Percentiles rank a stretch among this genome's conserved stretches.
These are phyloP conservation scores for Pseudopyricularia javanii DNA, from an alignment of 2,329 filamentous ascomycete genomes.

Conservation along the genomic window DNA sequence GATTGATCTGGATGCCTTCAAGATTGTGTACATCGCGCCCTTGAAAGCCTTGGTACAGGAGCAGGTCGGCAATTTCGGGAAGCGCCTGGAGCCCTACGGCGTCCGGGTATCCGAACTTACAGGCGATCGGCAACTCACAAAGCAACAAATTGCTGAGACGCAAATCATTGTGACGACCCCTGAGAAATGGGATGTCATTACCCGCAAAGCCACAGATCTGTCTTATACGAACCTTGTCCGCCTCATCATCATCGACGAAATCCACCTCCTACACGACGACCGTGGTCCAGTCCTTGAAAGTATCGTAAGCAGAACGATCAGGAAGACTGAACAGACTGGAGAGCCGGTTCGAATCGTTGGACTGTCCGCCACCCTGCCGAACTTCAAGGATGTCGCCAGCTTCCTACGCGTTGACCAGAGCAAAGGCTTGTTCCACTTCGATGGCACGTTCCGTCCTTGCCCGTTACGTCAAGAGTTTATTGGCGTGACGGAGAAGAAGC, in stretches of 20 bases:
- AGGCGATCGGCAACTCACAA: constrained; percentile 93
- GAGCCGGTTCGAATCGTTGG: constrained; percentile 87
- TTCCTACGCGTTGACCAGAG: constrained; percentile 81
- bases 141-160: constrained; percentile 95
- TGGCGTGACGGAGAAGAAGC: constrained; percentile 92
- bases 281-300: constrained; percentile 94
- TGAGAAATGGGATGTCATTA: constrained; percentile 99
- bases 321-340: constrained; percentile 85
- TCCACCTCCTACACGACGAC: constrained; percentile 93
- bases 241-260: constrained; percentile 93
- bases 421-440: constrained; percentile 91
- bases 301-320: constrained; percentile 88
- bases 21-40: constrained; percentile 95
- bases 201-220: constrained; percentile 89
- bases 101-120: constrained; percentile 92
- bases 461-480: constrained; percentile 95
- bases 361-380: constrained; percentile 87
- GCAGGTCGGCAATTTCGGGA: constrained; percentile 95
- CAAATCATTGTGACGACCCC: constrained; percentile 97
- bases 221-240: constrained; percentile 97
- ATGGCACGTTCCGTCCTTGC: constrained; percentile 86
- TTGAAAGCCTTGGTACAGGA: constrained; percentile 94
- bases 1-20: constrained; percentile 91
- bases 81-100: constrained; percentile 78
- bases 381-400: constrained; percentile 90